Percentiles rank a stretch among this genome's conserved stretches.
These are phyloP conservation scores for Backusella psychrophila DNA, from an alignment of 192 early-diverging fungal species.

Conservation along the genomic window DNA sequence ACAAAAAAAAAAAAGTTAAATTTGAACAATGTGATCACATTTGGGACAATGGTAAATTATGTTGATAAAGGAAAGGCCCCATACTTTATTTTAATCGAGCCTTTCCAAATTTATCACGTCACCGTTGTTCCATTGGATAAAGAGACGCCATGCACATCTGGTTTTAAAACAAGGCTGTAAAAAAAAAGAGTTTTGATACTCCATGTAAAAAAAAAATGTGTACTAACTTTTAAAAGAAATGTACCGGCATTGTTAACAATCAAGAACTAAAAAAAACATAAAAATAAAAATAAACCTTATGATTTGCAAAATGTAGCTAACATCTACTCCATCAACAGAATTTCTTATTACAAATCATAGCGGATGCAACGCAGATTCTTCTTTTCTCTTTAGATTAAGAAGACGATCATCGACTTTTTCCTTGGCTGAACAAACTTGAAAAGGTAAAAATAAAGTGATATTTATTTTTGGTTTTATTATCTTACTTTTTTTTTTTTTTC, in stretches of 20 bases:
- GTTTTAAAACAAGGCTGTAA: not conserved
- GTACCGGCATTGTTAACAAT: not conserved
- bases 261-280: not conserved
- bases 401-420: not conserved
- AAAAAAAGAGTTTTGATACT: not conserved
- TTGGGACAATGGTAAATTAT: not conserved
- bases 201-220: not conserved
- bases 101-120: not conserved
- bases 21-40: not conserved
- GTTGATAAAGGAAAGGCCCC: not conserved
- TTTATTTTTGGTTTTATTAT: not conserved
- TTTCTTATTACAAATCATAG: not conserved
- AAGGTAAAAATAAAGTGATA: too few species aligned
- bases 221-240: not conserved
- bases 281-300: not conserved
- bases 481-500: not conserved
- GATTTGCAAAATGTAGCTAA: not conserved
- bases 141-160: not conserved
- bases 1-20: not conserved
- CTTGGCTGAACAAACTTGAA: not conserved
- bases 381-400: not conserved
- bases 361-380: not conserved
- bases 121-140: not conserved
- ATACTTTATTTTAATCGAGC: not conserved
- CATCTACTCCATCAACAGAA: not conserved